Conservation (phyloP, 768 basidiomycete species). For the Coprinopsis sp. region DNA sequence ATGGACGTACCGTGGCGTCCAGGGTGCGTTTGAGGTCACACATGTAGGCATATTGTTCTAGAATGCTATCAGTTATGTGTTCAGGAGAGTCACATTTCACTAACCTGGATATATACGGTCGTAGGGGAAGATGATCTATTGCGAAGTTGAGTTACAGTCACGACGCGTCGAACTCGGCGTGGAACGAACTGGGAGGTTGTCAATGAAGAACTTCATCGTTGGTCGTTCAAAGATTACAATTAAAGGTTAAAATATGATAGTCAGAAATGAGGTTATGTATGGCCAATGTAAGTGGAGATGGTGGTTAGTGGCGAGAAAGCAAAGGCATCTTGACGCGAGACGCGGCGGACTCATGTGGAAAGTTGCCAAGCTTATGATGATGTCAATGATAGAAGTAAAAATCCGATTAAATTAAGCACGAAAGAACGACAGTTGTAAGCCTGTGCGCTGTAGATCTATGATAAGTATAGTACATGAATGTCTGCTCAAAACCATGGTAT, state of each 20-base stretch:
- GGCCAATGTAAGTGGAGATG: too few species aligned
- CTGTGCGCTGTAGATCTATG: not conserved
- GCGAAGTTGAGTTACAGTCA: conserved; percentile 7
- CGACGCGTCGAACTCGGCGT: conserved; percentile 1
- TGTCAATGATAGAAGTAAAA: too few species aligned
- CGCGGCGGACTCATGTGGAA: too few species aligned
- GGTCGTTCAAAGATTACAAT: not conserved
- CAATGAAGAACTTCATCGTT: conserved; percentile 77
- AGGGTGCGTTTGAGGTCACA: conserved; percentile 95
- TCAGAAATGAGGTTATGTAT: not conserved
- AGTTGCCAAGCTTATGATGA: too few species aligned
- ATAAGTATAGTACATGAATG: conserved; percentile 9
- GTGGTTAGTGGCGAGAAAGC: too few species aligned
- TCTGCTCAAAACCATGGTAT: conserved; percentile 6
- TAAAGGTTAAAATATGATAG: not conserved
- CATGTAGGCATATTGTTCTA: conserved; percentile 99
- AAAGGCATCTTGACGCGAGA: too few species aligned
- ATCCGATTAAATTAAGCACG: conserved; percentile 6
- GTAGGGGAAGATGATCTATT: conserved; percentile 87
- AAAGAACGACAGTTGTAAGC: conserved; percentile 1
- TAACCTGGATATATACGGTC: conserved; percentile 93
- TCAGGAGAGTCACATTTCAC: conserved; percentile 18
- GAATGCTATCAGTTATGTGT: too few species aligned
- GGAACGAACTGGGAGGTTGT: conserved; percentile 65
- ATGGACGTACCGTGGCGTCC: conserved; percentile 71